Conservation (phyloP, 2,329 filamentous ascomycete genomes). For the Delphinella strobiligena region DNA sequence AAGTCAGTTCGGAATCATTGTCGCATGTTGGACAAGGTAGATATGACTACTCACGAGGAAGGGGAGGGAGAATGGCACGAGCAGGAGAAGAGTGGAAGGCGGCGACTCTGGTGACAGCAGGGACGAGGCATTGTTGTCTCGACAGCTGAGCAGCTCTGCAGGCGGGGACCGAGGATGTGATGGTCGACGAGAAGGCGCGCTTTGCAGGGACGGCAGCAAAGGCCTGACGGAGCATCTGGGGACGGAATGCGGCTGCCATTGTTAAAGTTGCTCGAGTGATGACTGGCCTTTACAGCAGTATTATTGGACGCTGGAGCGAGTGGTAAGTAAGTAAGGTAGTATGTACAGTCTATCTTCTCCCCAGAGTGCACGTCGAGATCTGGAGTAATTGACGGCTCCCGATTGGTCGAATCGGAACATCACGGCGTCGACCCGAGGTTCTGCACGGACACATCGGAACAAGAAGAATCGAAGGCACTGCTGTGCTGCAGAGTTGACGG, state of each 20-base stretch:
- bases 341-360: background rate
- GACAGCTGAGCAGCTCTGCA: conserved; percentile 22
- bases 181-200: conserved; percentile 24
- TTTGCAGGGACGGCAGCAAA: conserved; percentile 22
- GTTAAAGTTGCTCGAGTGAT: conserved; percentile 11
- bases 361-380: background rate
- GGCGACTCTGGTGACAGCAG: conserved; percentile 43
- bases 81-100: conserved; percentile 78
- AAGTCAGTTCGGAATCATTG: conserved; percentile 30
- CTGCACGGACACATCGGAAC: background rate
- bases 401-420: background rate
- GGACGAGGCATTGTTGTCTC: conserved; percentile 26
- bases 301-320: no score
- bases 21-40: background rate
- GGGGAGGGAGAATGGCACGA: conserved; percentile 66
- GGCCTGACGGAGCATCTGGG: conserved; percentile 37
- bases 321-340: background rate
- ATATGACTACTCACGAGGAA: conserved; percentile 58
- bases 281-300: no score
- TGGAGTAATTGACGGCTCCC: background rate
- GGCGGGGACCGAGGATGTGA: conserved; percentile 15
- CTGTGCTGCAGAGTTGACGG: background rate
- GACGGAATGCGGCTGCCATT: conserved; percentile 43
- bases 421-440: background rate
- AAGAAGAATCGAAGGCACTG: background rate